Evolutionary conservation across 352 stramenopile genomes (phyloP).

Genomic region (Elongisporangium senticosum): DNA sequence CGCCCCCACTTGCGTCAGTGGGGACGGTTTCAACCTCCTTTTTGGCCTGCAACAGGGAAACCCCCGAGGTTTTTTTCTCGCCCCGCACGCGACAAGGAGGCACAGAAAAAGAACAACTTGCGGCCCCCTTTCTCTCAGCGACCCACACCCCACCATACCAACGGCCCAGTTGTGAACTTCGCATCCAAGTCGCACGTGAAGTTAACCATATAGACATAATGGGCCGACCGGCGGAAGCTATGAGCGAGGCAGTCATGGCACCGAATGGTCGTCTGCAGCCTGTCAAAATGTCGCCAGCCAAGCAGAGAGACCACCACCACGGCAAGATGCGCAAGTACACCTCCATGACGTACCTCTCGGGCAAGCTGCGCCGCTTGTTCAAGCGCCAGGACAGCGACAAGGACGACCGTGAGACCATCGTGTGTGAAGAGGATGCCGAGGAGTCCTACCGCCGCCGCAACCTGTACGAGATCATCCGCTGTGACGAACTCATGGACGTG

Average conservation of each 20-base stretch:
- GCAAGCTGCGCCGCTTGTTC: conserved; percentile 51
- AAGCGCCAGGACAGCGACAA: conserved; percentile 24
- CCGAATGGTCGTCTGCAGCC: not conserved
- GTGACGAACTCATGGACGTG: conserved; percentile 19
- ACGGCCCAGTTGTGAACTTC: not conserved
- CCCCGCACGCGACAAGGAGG: not conserved
- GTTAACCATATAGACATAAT: not conserved
- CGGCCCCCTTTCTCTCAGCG: not conserved
- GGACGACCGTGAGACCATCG: conserved; percentile 39
- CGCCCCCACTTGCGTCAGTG: not conserved
- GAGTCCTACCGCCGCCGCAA: conserved; percentile 22
- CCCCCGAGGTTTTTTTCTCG: not conserved
- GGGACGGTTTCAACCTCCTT: not conserved
- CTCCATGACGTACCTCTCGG: conserved; percentile 49
- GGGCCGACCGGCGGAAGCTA: not conserved
- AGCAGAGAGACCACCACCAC: not conserved
- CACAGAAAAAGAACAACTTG: not conserved
- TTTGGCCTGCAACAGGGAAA: not conserved
- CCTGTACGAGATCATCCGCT: conserved; percentile 48
- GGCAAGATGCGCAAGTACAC: conserved; percentile 39
- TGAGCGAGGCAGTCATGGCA: not conserved
- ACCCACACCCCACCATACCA: not conserved
- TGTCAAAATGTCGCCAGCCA: not conserved
- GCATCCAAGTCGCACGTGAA: not conserved
- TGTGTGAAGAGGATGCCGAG: conserved; percentile 56